Conservation (phyloP, 192 early-diverging fungal genomes). For the Coemansia sp. region DNA sequence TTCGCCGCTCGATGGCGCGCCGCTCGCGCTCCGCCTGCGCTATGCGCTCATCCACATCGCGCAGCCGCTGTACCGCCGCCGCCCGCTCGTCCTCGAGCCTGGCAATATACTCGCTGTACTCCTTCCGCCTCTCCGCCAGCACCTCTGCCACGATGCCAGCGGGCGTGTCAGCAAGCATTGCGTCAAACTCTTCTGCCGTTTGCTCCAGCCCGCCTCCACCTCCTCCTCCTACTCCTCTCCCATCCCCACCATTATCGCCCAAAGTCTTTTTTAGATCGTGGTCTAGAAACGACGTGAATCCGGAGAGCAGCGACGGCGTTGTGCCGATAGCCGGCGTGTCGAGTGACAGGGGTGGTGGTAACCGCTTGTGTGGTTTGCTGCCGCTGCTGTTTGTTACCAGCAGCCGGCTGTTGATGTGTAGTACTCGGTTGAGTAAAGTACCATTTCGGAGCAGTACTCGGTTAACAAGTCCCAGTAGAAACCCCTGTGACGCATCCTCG, state of each 20-base stretch:
- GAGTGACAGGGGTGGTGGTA: not conserved
- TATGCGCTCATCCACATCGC: conserved; percentile 27
- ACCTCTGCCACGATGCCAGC: conserved; percentile 6
- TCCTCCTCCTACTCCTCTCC: no score
- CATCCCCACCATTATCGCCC: no score
- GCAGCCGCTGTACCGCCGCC: conserved; percentile 13
- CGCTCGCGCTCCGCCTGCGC: conserved; percentile 19
- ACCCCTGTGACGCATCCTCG: conserved; percentile 24
- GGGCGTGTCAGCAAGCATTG: conserved; percentile 18
- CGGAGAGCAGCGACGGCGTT: conserved; percentile 38
- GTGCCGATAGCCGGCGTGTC: conserved; percentile 13
- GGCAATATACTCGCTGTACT: conserved; percentile 33
- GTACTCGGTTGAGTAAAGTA: conserved; percentile 19
- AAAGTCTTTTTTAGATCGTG: not conserved
- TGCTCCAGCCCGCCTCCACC: conserved; percentile 7
- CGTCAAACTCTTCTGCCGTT: conserved; percentile 25
- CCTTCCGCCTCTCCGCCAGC: conserved; percentile 25
- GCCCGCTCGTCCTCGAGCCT: conserved; percentile 22
- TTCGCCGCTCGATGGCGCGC: conserved; percentile 13
- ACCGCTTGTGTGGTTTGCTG: not conserved
- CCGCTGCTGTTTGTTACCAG: no score
- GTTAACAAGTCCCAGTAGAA: conserved; percentile 33
- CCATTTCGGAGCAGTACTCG: conserved; percentile 35
- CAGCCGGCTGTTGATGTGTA: conserved; percentile 9
- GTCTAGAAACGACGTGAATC: conserved; percentile 32